Evolutionary conservation across 2,329 filamentous ascomycete genomes (phyloP).

Genomic region (Graphiopsis chlorocephala): DNA sequence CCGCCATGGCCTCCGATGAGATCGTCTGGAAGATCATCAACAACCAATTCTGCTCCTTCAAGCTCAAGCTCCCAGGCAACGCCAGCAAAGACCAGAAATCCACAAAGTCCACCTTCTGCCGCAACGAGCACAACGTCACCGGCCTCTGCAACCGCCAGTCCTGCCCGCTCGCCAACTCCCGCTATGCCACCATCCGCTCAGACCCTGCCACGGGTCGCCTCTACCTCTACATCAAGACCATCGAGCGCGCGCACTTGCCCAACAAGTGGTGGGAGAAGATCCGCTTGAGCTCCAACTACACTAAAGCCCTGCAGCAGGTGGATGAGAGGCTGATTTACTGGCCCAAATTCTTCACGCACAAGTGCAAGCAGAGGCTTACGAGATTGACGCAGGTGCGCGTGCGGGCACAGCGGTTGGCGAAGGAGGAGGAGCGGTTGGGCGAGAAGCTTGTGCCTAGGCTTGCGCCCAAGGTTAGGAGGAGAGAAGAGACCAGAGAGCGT

Average conservation of each 20-base stretch:
- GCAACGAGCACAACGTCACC: slow-evolving; percentile 63
- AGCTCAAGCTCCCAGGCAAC: slow-evolving; percentile 64
- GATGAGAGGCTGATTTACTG: slow-evolving; percentile 87
- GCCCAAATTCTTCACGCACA: slow-evolving; percentile 88
- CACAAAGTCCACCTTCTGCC: slow-evolving; percentile 90
- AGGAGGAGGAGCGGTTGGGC: slow-evolving; percentile 84
- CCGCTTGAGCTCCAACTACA: slow-evolving; percentile 85
- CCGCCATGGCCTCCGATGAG: slow-evolving; percentile 80
- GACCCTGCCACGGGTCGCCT: slow-evolving; percentile 76
- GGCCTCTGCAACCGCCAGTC: slow-evolving; percentile 81
- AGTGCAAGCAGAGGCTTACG: slow-evolving; percentile 94
- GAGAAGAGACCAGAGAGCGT: slow-evolving; percentile 49
- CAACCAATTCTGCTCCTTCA: slow-evolving; percentile 92
- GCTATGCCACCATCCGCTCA: slow-evolving; percentile 87
- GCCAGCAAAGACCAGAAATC: slow-evolving; percentile 52
- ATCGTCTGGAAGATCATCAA: slow-evolving; percentile 98
- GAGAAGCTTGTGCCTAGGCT: slow-evolving; percentile 85
- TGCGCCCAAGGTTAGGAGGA: slow-evolving; percentile 75
- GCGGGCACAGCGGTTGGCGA: slow-evolving; percentile 70
- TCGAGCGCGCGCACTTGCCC: slow-evolving; percentile 83
- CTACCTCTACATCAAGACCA: slow-evolving; percentile 96
- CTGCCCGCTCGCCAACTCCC: slow-evolving; percentile 84
- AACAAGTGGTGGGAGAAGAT: slow-evolving; percentile 93
- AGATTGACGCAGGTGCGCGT: slow-evolving; percentile 89
- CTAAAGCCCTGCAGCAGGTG: slow-evolving; percentile 81